These are phyloP conservation scores for Phytophthora ohioensis DNA, from an alignment of 352 stramenopile species.

Conservation along the genomic window DNA sequence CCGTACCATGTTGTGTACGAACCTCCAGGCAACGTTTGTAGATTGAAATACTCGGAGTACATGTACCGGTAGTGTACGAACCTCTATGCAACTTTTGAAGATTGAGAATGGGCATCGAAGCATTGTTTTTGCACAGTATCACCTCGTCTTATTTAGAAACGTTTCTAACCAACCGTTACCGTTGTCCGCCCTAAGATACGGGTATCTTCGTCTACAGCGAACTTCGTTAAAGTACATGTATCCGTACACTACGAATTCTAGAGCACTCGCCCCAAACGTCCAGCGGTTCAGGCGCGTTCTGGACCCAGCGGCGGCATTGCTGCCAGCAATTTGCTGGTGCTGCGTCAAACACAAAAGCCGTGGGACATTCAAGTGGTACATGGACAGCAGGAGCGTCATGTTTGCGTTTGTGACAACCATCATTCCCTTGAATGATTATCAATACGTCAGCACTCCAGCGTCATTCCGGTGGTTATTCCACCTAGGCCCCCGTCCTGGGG, in stretches of 20 bases:
- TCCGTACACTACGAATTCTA: neutral
- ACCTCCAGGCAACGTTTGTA: too few species aligned
- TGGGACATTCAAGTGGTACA: neutral
- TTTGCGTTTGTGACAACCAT: slow-evolving; percentile 16
- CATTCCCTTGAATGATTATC: slow-evolving; percentile 27
- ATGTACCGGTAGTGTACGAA: too few species aligned
- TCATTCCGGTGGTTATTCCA: slow-evolving; percentile 38
- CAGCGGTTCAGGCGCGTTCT: neutral
- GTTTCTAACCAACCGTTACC: slow-evolving; percentile 19
- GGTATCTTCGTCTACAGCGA: neutral
- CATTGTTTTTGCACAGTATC: too few species aligned
- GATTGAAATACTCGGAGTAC: too few species aligned
- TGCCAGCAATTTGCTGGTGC: neutral
- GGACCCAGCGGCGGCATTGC: neutral
- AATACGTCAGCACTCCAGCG: slow-evolving; percentile 6
- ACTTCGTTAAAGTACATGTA: neutral
- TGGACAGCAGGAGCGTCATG: neutral
- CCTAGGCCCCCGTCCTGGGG: neutral
- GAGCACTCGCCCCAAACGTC: neutral
- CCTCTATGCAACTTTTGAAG: too few species aligned
- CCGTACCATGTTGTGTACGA: too few species aligned
- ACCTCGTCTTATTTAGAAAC: slow-evolving; percentile 17
- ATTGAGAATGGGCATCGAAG: too few species aligned
- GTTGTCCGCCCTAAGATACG: slow-evolving; percentile 6
- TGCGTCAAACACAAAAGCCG: neutral